phyloP scores from a whole-genome alignment of 139 green algal species.

The Auxenochlorella protothecoides region DNA sequence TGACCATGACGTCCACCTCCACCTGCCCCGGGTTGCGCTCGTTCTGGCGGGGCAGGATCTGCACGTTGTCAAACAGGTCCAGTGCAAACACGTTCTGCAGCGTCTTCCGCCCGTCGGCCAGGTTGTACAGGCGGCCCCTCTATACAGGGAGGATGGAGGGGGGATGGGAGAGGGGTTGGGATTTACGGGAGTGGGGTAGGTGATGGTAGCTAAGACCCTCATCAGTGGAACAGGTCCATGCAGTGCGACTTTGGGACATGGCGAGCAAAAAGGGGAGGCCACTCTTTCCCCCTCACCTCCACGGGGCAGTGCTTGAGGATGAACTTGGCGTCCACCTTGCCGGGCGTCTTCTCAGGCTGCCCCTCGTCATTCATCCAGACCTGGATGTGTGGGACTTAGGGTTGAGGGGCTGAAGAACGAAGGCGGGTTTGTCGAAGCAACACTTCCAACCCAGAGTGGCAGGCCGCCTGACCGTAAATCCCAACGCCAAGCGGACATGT shows the following conservation, averaged over 20 bases:
- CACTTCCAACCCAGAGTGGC: too few species aligned
- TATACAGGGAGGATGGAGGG: background rate
- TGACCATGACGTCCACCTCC: constrained; percentile 67
- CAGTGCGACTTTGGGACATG: too few species aligned
- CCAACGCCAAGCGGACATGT: too few species aligned
- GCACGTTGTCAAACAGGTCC: constrained; percentile 73
- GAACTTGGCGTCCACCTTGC: constrained; percentile 24
- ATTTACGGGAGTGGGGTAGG: too few species aligned
- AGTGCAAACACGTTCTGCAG: constrained; percentile 65
- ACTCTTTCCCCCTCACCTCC: constrained; percentile 8
- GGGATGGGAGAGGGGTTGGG: too few species aligned
- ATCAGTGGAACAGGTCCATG: too few species aligned
- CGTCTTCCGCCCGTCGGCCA: constrained; percentile 53
- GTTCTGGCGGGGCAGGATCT: constrained; percentile 46
- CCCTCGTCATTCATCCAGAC: constrained; percentile 54
- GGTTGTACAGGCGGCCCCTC: constrained; percentile 57
- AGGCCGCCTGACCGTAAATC: too few species aligned
- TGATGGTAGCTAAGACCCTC: too few species aligned
- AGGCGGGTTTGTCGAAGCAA: too few species aligned
- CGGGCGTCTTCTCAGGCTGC: constrained; percentile 25
- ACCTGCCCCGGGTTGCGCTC: constrained; percentile 41
- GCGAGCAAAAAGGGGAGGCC: too few species aligned
- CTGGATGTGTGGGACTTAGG: background rate
- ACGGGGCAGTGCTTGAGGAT: constrained; percentile 51
- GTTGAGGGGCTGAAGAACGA: too few species aligned